Evolutionary conservation across 306 rosid genomes (phyloP), one percentile per base, ranked within the genome.

Genomic region (Cucurbita argyrosperma): DNA sequence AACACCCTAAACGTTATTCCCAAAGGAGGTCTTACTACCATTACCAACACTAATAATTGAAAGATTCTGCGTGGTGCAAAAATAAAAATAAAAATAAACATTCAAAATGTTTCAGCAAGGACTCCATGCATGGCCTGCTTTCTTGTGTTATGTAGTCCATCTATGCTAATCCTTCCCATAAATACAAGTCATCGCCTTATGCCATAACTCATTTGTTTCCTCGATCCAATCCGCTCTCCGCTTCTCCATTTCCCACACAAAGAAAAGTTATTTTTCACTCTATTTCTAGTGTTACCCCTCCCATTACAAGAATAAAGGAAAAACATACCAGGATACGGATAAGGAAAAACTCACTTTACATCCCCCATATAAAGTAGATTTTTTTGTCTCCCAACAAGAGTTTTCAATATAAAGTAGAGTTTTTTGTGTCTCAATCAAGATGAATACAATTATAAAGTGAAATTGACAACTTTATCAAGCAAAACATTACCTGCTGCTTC

Each of bases 401-500:
- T 26, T 26, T 26, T 26, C 30, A 26, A 26, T 26, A 10, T 10
- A 5, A 59, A 30, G 1, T 30, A 30, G 35, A 30, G 35, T 30
- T 30, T 30, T 30, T 30, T 30, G 35, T 30, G 35, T 30, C 35
- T 30, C 26, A 26, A 68, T 67, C 40, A 66, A n/a, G 53, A 65
- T 9, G 37, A 19, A 21, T 11, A 66, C 30, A 65, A 43, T 64
- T 64, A 42, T 23, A 42, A 45, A 46, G 73, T 57, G 38, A 18
- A 18, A 54, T 38, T 10, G 16, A 38, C 47, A 52, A 30, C n/a
- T 39, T 45, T 39, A 74, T 74, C 55, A 21, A 57, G 55, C 67
- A 15, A 78, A 75, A 70, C 76, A 79, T 80, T 85, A 94, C 99
- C 99, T 85, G 99, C 96, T 78, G 89, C 97, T 82, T 94, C 97